These are phyloP conservation scores for Ophiostoma novo-ulmi DNA, from an alignment of 2,329 filamentous ascomycete genomes.

Conservation along the genomic window DNA sequence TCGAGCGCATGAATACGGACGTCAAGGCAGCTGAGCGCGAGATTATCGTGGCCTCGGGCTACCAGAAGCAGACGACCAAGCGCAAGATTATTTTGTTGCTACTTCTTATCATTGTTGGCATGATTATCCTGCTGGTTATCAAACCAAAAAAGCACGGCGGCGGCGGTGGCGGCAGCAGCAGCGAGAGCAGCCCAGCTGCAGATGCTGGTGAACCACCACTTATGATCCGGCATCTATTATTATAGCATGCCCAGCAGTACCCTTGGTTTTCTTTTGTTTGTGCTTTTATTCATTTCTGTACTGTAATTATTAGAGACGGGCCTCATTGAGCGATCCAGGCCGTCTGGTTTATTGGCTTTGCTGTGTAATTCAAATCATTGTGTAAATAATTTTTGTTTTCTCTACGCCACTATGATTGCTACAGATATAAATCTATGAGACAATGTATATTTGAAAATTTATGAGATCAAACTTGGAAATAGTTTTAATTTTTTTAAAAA, in stretches of 20 bases:
- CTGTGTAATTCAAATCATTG: not conserved
- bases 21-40: conserved; percentile 92
- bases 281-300: not conserved
- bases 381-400: no score
- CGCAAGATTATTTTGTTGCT: conserved; percentile 90
- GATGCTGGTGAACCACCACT: not conserved
- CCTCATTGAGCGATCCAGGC: conserved; percentile 14
- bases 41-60: conserved; percentile 78
- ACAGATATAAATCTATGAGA: no score
- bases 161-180: conserved; percentile 21
- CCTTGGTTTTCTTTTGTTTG: conserved; percentile 9
- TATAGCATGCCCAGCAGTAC: not conserved
- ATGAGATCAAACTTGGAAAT: not conserved
- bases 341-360: not conserved
- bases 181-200: not conserved
- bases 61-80: conserved; percentile 84
- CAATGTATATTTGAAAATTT: no score
- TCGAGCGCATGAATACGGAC: conserved; percentile 89
- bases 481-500: not conserved
- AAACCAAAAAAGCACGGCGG: conserved; percentile 60
- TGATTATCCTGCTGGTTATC: conserved; percentile 77
- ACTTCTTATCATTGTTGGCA: conserved; percentile 72
- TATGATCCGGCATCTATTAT: conserved; percentile 1
- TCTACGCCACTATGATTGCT: no score
- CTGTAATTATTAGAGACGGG: conserved; percentile 10